Evolutionary conservation across 225 moss, liverwort and hornwort species (phyloP), one percentile per base, ranked within the genome.

Genomic region (Marchantia paleacea): DNA sequence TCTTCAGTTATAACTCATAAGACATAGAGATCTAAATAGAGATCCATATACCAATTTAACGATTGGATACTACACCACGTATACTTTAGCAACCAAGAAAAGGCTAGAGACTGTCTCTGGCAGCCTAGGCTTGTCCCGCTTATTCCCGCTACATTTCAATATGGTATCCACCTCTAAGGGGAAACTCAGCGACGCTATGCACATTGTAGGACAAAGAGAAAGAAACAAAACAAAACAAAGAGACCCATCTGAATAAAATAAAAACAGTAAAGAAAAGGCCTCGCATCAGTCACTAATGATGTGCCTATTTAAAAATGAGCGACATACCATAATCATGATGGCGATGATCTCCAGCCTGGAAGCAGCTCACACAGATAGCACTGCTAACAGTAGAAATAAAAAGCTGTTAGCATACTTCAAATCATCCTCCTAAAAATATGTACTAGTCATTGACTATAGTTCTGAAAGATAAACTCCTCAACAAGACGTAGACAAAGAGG

Each of bases 361-460:
- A 99, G 86, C 97, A 99, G 75, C 88, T 90, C 68, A 85, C 84
- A 75, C 97, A 99, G 63, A 95, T 99, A n/a, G 97, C 95, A 91
- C 97, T 99, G 92, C 95, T 86, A 73, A 22, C 67, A 71, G 24
- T 60, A 86, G 28, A 81, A 39, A 55, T 18, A 81, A 84, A 61
- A 31, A 69, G 22, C 53, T 49, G 76, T 79, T 73, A 86, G 50
- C 15, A 52, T 12, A 70, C 18, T 76, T 39, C 16, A 60, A 16
- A 73, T 22, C 60, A 76, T 54, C 6, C 55, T 4, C 0, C 48
- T 54, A 53, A 14, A 29, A 4, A 28, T 53, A 14, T 73, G 7
- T 49, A 47, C 19, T 19, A n/a, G 22, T 7, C 20, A 49, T 48
- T 48, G 19, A 50, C n/a, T n/a, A n/a, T n/a, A n/a, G 39, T 5